Percentiles rank a stretch among this genome's conserved stretches.
These are phyloP conservation scores for Eragrostis curvula DNA, from an alignment of 176 grass and related monocot genomes.

Conservation along the genomic window DNA sequence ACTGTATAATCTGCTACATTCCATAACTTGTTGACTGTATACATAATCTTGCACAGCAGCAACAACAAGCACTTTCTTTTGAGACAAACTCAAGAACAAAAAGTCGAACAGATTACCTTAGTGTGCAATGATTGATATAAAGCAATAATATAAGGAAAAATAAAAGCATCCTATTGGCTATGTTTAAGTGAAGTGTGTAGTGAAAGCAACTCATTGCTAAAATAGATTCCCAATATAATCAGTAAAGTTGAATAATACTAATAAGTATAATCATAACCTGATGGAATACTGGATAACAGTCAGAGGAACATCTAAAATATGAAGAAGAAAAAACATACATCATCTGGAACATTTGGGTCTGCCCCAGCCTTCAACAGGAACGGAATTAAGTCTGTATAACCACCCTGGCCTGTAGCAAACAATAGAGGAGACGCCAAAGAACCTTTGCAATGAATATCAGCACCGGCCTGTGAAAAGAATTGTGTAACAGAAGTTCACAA, in stretches of 20 bases:
- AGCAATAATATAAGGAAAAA: neutral
- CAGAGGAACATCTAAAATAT: constrained; percentile 10
- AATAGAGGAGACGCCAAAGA: neutral
- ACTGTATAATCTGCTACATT: neutral
- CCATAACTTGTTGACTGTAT: too few relatives aligned
- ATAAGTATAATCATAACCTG: neutral
- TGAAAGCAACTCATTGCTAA: constrained; percentile 21
- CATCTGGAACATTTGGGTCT: constrained; percentile 50
- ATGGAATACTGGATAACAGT: neutral
- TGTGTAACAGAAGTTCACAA: constrained; percentile 1
- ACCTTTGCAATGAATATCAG: constrained; percentile 39
- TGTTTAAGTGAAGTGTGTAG: neutral
- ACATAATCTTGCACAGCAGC: neutral
- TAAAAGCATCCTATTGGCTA: neutral
- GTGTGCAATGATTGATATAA: neutral
- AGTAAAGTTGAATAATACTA: constrained; percentile 3
- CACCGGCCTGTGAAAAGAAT: constrained; percentile 50
- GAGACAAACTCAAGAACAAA: neutral
- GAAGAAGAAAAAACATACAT: constrained; percentile 30
- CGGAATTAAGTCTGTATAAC: constrained; percentile 37
- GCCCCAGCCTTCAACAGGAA: constrained; percentile 50
- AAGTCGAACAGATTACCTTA: neutral
- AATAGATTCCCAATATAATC: neutral
- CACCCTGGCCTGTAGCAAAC: constrained; percentile 22
- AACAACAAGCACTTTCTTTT: neutral